phyloP scores from a whole-genome alignment of 169 alveolate genomes.

The Plasmodium yoelii region DNA sequence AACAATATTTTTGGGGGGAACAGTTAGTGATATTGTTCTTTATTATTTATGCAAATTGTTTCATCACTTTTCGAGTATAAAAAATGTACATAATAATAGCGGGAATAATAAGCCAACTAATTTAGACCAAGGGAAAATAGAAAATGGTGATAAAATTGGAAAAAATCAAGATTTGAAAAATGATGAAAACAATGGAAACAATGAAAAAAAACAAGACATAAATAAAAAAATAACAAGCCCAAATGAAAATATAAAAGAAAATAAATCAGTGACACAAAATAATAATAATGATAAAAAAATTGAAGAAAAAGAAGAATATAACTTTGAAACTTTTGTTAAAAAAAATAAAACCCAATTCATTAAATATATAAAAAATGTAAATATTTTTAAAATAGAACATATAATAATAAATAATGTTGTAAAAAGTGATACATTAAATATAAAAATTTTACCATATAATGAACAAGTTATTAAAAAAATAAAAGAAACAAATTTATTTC shows the following conservation, averaged over 20 bases:
- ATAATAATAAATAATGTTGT: constrained; percentile 39
- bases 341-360: constrained; percentile 25
- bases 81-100: background rate
- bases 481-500: constrained; percentile 39
- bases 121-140: background rate
- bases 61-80: constrained; percentile 43
- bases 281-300: background rate
- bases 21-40: constrained; percentile 54
- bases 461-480: constrained; percentile 45
- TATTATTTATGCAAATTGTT: constrained; percentile 55
- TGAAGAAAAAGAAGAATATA: constrained; percentile 1
- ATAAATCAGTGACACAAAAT: background rate
- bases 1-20: constrained; percentile 47
- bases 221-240: background rate
- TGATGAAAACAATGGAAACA: background rate
- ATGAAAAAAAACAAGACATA: background rate
- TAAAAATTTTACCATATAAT: constrained; percentile 53
- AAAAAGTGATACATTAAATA: constrained; percentile 20
- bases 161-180: background rate
- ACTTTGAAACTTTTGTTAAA: constrained; percentile 14
- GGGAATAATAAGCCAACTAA: background rate
- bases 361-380: constrained; percentile 24
- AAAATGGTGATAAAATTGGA: background rate
- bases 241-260: background rate
- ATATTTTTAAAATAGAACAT: constrained; percentile 50